These are phyloP conservation scores for Amylocystis lapponica DNA, from an alignment of 768 basidiomycete genomes.

Conservation along the genomic window DNA sequence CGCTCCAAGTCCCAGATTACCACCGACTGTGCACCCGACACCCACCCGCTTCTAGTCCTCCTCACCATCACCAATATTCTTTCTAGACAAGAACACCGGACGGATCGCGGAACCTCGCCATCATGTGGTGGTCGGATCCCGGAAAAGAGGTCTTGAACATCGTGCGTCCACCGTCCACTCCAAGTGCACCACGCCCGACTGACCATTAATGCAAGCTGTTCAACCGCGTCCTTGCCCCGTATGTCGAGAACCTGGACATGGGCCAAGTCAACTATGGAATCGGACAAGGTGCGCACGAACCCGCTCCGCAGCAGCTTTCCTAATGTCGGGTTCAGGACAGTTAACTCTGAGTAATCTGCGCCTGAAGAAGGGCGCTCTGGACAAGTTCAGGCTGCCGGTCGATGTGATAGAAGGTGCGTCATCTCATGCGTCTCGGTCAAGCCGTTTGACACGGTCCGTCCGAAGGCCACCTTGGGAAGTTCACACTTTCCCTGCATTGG, in stretches of 20 bases:
- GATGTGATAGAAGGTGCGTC: constrained; percentile 84
- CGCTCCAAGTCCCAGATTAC: too few relatives aligned
- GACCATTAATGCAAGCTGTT: constrained; percentile 65
- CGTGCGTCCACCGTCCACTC: too few relatives aligned
- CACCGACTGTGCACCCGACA: too few relatives aligned
- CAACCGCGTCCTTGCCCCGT: constrained; percentile 88
- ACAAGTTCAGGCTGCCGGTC: constrained; percentile 92
- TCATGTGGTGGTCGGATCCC: constrained; percentile 86
- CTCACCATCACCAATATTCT: too few relatives aligned
- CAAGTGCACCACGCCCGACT: too few relatives aligned
- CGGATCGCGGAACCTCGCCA: constrained; percentile 11
- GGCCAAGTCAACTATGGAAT: constrained; percentile 94
- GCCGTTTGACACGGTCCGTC: not conserved
- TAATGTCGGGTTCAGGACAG: constrained; percentile 44
- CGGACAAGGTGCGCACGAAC: constrained; percentile 57
- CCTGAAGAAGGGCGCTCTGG: constrained; percentile 88
- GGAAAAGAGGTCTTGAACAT: constrained; percentile 81
- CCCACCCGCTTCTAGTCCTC: too few relatives aligned
- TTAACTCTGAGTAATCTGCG: constrained; percentile 74
- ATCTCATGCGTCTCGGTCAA: not conserved
- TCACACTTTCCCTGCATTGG: constrained; percentile 85
- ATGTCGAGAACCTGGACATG: constrained; percentile 94
- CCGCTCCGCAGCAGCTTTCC: not conserved
- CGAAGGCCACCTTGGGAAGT: constrained; percentile 77
- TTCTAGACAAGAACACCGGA: too few relatives aligned